Percentiles rank a stretch among this genome's conserved stretches.
Evolutionary conservation across 164 flowering plant genomes (phyloP).

Genomic region (Piper betle): DNA sequence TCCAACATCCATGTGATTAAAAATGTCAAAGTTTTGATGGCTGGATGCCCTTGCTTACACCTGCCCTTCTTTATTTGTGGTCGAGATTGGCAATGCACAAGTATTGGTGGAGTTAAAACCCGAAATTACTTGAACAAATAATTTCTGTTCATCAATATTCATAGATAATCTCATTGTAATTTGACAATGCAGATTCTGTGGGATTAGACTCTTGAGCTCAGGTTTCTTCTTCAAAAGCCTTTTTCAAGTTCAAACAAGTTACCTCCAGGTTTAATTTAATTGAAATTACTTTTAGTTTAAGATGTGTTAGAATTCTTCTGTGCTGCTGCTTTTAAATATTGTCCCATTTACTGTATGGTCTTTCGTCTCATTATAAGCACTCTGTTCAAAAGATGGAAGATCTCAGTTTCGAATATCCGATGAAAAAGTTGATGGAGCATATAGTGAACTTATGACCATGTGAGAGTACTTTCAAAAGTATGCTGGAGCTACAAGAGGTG

Average conservation of each 20-base stretch:
- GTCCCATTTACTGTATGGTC: neutral
- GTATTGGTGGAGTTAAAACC: neutral
- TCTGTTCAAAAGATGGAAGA: slow-evolving; percentile 48
- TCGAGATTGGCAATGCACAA: neutral
- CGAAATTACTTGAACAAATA: neutral
- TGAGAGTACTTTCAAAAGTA: slow-evolving; percentile 51
- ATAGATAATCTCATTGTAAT: neutral
- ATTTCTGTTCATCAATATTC: neutral
- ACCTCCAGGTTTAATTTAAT: slow-evolving; percentile 49
- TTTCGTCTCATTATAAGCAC: neutral
- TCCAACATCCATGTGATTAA: too few relatives aligned
- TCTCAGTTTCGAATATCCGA: slow-evolving; percentile 44
- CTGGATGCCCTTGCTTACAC: neutral
- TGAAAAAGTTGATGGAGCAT: slow-evolving; percentile 38
- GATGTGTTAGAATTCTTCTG: neutral
- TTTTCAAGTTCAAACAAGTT: slow-evolving; percentile 68
- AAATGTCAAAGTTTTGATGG: too few relatives aligned
- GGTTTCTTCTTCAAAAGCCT: slow-evolving; percentile 75
- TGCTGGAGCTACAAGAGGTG: slow-evolving; percentile 76
- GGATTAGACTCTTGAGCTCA: slow-evolving; percentile 73
- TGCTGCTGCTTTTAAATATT: neutral
- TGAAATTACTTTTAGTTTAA: neutral
- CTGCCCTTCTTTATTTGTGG: neutral
- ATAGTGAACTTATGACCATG: slow-evolving; percentile 56
- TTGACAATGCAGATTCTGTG: slow-evolving; percentile 55